phyloP scores from a whole-genome alignment of 805 yeast genomes.

The Yarrowia sp. region DNA sequence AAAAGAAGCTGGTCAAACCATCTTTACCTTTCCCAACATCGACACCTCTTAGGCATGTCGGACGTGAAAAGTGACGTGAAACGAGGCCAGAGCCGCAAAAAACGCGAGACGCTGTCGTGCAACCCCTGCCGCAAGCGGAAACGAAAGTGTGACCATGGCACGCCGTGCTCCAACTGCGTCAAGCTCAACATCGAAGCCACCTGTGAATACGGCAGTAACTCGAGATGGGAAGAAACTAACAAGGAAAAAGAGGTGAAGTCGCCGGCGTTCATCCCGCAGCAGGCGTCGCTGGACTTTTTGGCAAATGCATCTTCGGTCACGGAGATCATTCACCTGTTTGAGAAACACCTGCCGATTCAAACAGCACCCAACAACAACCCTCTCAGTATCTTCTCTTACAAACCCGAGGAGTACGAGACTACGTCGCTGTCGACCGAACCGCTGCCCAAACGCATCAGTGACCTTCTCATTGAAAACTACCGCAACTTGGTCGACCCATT shows the following conservation, averaged over 20 bases:
- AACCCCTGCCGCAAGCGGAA: constrained; percentile 35
- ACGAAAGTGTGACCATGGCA: constrained; percentile 34
- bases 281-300: constrained; percentile 7
- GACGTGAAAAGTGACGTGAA: neutral
- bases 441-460: constrained; percentile 21
- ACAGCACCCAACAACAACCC: constrained; percentile 14
- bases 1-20: neutral
- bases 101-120: constrained; percentile 35
- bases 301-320: neutral
- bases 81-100: constrained; percentile 20
- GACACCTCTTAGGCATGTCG: neutral
- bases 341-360: constrained; percentile 14
- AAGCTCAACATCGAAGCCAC: constrained; percentile 27
- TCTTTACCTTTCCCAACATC: constrained; percentile 15
- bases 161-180: constrained; percentile 25
- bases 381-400: constrained; percentile 27
- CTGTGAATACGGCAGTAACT: constrained; percentile 28
- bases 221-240: constrained; percentile 22
- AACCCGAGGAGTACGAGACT: constrained; percentile 5
- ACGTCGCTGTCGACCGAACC: constrained; percentile 1
- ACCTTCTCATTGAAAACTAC: constrained; percentile 19
- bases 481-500: constrained; percentile 13
- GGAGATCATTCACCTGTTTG: constrained; percentile 14
- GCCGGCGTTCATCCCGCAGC: neutral
- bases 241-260: constrained; percentile 9